Base-by-base conservation (phyloP, 2,329 filamentous ascomycete genomes). In the Juglanconis juglandina region DNA sequence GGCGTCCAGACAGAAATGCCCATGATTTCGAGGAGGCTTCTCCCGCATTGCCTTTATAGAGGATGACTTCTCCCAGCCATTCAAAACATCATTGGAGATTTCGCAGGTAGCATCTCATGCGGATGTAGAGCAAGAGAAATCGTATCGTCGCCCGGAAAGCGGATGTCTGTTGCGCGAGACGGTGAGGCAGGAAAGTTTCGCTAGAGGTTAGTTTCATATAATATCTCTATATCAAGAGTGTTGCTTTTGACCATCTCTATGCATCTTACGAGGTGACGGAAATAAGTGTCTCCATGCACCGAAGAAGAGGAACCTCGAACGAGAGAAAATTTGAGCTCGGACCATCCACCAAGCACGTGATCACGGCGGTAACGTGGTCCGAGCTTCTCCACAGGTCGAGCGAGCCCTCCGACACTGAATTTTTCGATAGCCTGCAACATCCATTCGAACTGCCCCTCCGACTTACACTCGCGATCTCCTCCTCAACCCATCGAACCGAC, bases 401-500 rank as follows among this genome's bases (percentile, higher is more conserved):
- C 24, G 24, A 24, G 24, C 24, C 24, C 24, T 24, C 24, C 24
- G 24, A 24, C 24, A 24, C 24, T 24, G 24, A 24, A 24, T 54
- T 53, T 54, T 55, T 59, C 47, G 42, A 32, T 50, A 59, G 51
- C 41, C 35, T 48, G 41, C 34, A 53, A 32, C 56, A 59, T 39
- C 46, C 53, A 48, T 42, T 34, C 42, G 42, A 33, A 52, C 34
- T 52, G 39, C 50, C 53, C 53, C 60, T 59, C 56, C 53, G 57
- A 52, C 57, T 49, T 48, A 66, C 67, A 70, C 66, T 67, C 66
- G 67, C 68, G 68, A 67, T 69, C 68, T 68, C 54, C 51, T 24
- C 24, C 24, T 24, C 24, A 24, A 24, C 58, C 50, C 56, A 56
- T 60, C 57, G 49, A 50, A 46, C 61, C 53, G 58, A 71, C 71